Percentiles rank a stretch among this genome's conserved stretches.
phyloP scores from a whole-genome alignment of 1,139 yeast genomes.

The Kodamaea fungicola region DNA sequence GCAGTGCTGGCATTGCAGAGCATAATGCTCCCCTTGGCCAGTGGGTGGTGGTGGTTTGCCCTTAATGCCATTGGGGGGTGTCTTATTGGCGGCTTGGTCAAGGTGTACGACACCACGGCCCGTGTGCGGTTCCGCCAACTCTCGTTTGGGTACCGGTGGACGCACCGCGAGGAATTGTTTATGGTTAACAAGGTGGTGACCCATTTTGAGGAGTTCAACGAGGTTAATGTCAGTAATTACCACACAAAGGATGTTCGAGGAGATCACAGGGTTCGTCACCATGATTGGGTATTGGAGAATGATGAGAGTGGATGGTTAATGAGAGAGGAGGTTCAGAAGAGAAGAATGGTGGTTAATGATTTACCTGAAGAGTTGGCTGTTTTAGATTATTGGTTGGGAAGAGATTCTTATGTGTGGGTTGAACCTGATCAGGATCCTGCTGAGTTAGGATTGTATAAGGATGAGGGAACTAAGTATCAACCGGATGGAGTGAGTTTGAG shows the following conservation, averaged over 20 bases:
- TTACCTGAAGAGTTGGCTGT: slow-evolving; percentile 35
- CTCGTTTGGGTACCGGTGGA: slow-evolving; percentile 17
- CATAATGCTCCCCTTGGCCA: slow-evolving; percentile 10
- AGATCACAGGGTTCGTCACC: slow-evolving; percentile 15
- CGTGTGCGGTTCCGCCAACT: slow-evolving; percentile 35
- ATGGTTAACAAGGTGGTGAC: slow-evolving; percentile 30
- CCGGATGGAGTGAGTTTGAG: background rate
- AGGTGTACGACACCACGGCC: slow-evolving; percentile 18
- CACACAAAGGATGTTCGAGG: slow-evolving; percentile 33
- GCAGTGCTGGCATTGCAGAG: slow-evolving; percentile 6
- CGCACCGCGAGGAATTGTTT: slow-evolving; percentile 28
- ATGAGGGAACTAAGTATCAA: background rate
- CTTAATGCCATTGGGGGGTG: background rate
- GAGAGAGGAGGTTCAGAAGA: slow-evolving; percentile 21
- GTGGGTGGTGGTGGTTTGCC: slow-evolving; percentile 4
- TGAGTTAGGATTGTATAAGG: slow-evolving; percentile 12
- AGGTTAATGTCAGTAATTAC: slow-evolving; percentile 35
- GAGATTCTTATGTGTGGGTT: slow-evolving; percentile 62
- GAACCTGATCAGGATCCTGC: slow-evolving; percentile 85
- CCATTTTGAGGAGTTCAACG: slow-evolving; percentile 40
- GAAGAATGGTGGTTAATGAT: slow-evolving; percentile 32
- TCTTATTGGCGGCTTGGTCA: slow-evolving; percentile 10
- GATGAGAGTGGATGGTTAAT: slow-evolving; percentile 12
- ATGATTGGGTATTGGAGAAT: slow-evolving; percentile 31
- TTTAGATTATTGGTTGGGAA: slow-evolving; percentile 35